Conservation (phyloP, 768 basidiomycete genomes). For the Cystobasidiopsis lactophilus region DNA sequence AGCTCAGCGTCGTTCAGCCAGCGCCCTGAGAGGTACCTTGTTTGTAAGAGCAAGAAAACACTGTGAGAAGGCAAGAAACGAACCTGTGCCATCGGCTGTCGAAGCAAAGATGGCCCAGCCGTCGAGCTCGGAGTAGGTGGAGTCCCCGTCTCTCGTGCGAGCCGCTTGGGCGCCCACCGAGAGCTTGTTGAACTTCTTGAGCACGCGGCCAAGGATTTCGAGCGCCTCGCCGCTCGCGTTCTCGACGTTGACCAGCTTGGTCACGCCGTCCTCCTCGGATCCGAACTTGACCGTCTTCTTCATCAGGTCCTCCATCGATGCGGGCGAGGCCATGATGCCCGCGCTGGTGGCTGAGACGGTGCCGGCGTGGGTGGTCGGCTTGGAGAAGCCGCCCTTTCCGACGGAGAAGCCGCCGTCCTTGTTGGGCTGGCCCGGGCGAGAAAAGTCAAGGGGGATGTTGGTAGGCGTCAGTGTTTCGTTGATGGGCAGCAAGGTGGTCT, state of each 20-base stretch:
- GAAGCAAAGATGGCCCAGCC: slow-evolving; percentile 17
- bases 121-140: slow-evolving; percentile 8
- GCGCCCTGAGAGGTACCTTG: slow-evolving; percentile 11
- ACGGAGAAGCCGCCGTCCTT: slow-evolving; percentile 31
- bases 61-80: not conserved
- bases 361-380: slow-evolving; percentile 18
- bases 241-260: slow-evolving; percentile 52
- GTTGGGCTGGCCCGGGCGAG: not conserved
- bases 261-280: slow-evolving; percentile 49
- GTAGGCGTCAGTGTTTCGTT: not conserved
- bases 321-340: slow-evolving; percentile 2
- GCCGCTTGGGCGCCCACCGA: not conserved
- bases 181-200: slow-evolving; percentile 67
- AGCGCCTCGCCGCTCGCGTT: slow-evolving; percentile 51
- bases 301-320: slow-evolving; percentile 53
- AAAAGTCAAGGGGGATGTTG: not conserved
- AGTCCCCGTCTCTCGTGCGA: slow-evolving; percentile 3
- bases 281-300: slow-evolving; percentile 70
- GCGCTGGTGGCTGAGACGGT: slow-evolving; percentile 3
- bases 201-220: slow-evolving; percentile 66
- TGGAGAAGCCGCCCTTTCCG: slow-evolving; percentile 38
- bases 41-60: not conserved
- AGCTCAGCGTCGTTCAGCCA: slow-evolving; percentile 16
- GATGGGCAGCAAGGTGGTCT: not conserved
- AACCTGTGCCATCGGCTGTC: slow-evolving; percentile 9